Evolutionary conservation across 352 stramenopile genomes (phyloP).

Genomic region (Albugo candida): DNA sequence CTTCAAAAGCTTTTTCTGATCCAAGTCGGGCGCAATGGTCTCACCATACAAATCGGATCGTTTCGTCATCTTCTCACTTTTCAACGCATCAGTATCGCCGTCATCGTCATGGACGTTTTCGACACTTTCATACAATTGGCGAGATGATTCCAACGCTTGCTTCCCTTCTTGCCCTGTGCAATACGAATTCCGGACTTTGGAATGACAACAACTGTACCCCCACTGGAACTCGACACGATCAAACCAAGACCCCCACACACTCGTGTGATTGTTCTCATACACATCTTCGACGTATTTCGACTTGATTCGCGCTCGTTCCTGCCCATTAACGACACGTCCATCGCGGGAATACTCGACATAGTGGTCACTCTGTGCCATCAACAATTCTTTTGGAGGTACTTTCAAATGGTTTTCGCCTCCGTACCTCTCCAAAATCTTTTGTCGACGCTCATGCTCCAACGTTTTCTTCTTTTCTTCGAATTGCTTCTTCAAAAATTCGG

Average conservation of each 20-base stretch:
- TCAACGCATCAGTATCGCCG: neutral
- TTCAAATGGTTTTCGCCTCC: constrained; percentile 84
- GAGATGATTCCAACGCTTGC: constrained; percentile 65
- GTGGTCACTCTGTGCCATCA: constrained; percentile 76
- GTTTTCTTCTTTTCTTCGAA: constrained; percentile 59
- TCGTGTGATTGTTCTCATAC: constrained; percentile 90
- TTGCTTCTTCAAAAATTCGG: constrained; percentile 92
- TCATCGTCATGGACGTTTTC: constrained; percentile 5
- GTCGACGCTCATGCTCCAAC: constrained; percentile 41
- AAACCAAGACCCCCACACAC: constrained; percentile 97
- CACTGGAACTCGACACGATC: constrained; percentile 85
- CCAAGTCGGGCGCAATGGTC: constrained; percentile 45
- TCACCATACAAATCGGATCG: constrained; percentile 83
- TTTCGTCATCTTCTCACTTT: constrained; percentile 10
- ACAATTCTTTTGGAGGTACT: constrained; percentile 51
- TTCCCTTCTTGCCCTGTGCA: constrained; percentile 89
- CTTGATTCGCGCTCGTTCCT: constrained; percentile 57
- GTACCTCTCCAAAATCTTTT: constrained; percentile 90
- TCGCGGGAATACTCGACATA: constrained; percentile 90
- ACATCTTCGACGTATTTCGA: constrained; percentile 98
- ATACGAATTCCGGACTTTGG: constrained; percentile 87
- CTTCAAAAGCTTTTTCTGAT: constrained; percentile 74
- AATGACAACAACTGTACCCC: constrained; percentile 96
- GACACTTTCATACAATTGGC: constrained; percentile 20
- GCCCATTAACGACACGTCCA: constrained; percentile 70